Conservation (phyloP, 805 yeast genomes). For the Ogataea methylovora region DNA sequence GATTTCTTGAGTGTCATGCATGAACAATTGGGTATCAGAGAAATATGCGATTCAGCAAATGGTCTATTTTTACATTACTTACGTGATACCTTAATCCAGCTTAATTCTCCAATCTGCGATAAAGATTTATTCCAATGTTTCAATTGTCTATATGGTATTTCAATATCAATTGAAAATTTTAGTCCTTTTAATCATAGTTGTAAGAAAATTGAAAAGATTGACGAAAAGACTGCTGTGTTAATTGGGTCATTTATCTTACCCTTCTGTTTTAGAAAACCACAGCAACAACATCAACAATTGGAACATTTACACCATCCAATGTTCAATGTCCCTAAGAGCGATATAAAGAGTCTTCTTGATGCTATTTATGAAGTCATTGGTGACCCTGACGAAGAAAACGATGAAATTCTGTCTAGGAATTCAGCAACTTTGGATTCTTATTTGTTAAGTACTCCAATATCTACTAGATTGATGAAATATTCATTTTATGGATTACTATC, state of each 20-base stretch:
- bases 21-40: conserved; percentile 60
- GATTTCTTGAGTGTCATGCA: conserved; percentile 59
- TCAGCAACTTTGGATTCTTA: conserved; percentile 35
- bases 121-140: conserved; percentile 70
- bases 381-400: conserved; percentile 42
- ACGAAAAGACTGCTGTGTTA: conserved; percentile 14
- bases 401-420: conserved; percentile 39
- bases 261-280: conserved; percentile 45
- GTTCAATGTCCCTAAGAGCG: conserved; percentile 53
- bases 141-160: conserved; percentile 69
- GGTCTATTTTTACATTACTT: conserved; percentile 58
- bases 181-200: conserved; percentile 59
- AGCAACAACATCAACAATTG: too few relatives aligned
- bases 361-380: conserved; percentile 65
- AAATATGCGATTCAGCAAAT: conserved; percentile 57
- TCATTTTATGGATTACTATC: conserved; percentile 46
- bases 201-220: conserved; percentile 23
- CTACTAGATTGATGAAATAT: conserved; percentile 36
- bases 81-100: conserved; percentile 42
- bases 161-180: conserved; percentile 49
- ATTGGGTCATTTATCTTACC: conserved; percentile 42
- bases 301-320: too few relatives aligned
- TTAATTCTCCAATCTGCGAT: conserved; percentile 42
- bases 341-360: conserved; percentile 68
- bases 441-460: conserved; percentile 36